phyloP scores from a whole-genome alignment of 805 yeast genomes.

The Clavispora carvajalis region DNA sequence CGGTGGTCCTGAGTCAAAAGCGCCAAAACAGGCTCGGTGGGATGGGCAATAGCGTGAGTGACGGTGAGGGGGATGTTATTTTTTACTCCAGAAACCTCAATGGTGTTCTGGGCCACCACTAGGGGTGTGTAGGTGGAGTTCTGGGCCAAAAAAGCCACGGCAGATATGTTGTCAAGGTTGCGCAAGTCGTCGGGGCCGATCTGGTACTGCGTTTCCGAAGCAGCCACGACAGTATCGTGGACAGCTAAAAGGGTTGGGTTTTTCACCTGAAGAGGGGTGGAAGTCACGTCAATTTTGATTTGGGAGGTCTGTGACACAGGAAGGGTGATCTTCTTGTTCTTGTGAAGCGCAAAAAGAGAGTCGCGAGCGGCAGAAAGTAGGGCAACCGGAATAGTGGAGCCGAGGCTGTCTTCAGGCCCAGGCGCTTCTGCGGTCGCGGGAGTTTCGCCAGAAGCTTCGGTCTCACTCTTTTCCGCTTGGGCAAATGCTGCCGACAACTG shows the following conservation, averaged over 20 bases:
- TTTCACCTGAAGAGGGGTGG: conserved; percentile 1
- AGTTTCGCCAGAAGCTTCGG: neutral
- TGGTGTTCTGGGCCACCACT: conserved; percentile 4
- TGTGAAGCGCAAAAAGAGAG: conserved; percentile 31
- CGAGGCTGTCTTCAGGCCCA: neutral
- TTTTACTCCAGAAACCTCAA: neutral
- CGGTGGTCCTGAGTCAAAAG: conserved; percentile 8
- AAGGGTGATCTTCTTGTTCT: conserved; percentile 24
- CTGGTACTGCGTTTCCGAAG: neutral
- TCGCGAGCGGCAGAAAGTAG: conserved; percentile 26
- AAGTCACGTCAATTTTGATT: conserved; percentile 3
- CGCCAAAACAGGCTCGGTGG: conserved; percentile 11
- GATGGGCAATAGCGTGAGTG: conserved; percentile 9
- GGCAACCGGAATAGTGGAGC: conserved; percentile 16
- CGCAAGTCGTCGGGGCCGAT: neutral
- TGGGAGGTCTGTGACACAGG: conserved; percentile 12
- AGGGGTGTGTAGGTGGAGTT: conserved; percentile 2
- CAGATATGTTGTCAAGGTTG: neutral
- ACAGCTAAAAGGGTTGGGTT: neutral
- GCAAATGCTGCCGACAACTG: conserved; percentile 36
- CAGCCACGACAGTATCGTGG: neutral
- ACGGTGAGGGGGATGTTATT: conserved; percentile 1
- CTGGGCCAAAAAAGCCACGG: conserved; percentile 6
- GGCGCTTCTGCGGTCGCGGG: neutral
- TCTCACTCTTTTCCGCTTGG: neutral